Evolutionary conservation across 257 asterid species (phyloP).

Genomic region (Solanum pennellii): DNA sequence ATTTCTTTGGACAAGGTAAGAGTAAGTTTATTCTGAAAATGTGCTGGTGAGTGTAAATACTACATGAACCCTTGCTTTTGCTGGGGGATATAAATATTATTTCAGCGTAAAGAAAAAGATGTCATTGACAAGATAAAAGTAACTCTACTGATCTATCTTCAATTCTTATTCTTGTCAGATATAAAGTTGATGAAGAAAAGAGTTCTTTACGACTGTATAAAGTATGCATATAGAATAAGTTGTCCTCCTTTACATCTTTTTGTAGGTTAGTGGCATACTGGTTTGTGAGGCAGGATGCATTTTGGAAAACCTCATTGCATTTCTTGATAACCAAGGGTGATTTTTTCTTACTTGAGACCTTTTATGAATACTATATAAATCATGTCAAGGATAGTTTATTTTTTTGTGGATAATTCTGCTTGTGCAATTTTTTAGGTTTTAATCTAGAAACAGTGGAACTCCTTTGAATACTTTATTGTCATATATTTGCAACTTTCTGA

Average conservation of each 20-base stretch:
- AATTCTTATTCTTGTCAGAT: background rate
- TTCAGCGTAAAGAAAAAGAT: background rate
- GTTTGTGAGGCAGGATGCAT: constrained; percentile 99
- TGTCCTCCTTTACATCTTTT: constrained; percentile 6
- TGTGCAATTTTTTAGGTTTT: background rate
- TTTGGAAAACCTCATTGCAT: constrained; percentile 83
- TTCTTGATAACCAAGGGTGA: constrained; percentile 87
- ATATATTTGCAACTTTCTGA: background rate
- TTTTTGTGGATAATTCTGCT: background rate
- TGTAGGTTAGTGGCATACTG: constrained; percentile 76
- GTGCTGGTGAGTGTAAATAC: constrained; percentile 67
- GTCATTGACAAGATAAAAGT: constrained; percentile 66
- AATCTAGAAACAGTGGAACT: background rate
- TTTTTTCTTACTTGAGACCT: background rate
- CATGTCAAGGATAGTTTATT: background rate
- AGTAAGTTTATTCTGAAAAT: background rate
- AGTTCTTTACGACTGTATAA: background rate
- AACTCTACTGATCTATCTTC: background rate
- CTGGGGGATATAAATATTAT: background rate
- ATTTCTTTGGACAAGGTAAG: constrained; percentile 84
- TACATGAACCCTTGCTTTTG: constrained; percentile 42
- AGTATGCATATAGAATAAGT: background rate
- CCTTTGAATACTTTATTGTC: background rate
- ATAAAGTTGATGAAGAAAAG: background rate
- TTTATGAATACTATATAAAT: background rate